Conservation (phyloP, 768 basidiomycete genomes). For the Scleroderma bovista region DNA sequence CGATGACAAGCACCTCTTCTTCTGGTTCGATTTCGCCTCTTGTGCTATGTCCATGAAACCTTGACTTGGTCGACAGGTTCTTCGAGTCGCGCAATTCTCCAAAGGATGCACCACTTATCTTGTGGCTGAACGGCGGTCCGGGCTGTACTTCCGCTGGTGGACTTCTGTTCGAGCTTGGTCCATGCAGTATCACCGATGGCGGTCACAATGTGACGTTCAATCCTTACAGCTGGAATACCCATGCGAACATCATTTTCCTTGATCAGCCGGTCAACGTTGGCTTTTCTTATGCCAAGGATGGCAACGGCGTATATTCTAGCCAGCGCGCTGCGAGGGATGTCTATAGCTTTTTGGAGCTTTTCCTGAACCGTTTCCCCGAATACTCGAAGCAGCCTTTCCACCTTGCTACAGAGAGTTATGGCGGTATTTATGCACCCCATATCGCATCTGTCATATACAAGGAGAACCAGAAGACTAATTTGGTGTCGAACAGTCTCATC, state of each 20-base stretch:
- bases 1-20: conserved; percentile 79
- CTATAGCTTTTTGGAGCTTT: conserved; percentile 76
- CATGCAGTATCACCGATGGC: conserved; percentile 67
- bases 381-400: conserved; percentile 71
- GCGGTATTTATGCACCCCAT: conserved; percentile 78
- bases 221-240: conserved; percentile 78
- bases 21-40: conserved; percentile 50
- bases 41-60: neutral
- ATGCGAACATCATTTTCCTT: conserved; percentile 57
- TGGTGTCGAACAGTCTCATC: too few relatives aligned
- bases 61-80: conserved; percentile 50
- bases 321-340: conserved; percentile 90
- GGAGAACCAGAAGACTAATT: conserved; percentile 72
- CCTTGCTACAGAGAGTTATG: conserved; percentile 75
- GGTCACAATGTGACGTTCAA: conserved; percentile 71
- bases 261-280: conserved; percentile 86
- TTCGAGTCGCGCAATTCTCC: conserved; percentile 81
- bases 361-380: conserved; percentile 70
- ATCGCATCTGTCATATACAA: conserved; percentile 79
- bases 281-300: conserved; percentile 78
- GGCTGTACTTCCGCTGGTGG: conserved; percentile 75
- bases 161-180: conserved; percentile 88
- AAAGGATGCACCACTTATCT: conserved; percentile 69
- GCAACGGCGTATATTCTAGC: conserved; percentile 68
- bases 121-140: conserved; percentile 88